Conservation (phyloP, 306 rosid genomes). For the Erythrophleum fordii region DNA sequence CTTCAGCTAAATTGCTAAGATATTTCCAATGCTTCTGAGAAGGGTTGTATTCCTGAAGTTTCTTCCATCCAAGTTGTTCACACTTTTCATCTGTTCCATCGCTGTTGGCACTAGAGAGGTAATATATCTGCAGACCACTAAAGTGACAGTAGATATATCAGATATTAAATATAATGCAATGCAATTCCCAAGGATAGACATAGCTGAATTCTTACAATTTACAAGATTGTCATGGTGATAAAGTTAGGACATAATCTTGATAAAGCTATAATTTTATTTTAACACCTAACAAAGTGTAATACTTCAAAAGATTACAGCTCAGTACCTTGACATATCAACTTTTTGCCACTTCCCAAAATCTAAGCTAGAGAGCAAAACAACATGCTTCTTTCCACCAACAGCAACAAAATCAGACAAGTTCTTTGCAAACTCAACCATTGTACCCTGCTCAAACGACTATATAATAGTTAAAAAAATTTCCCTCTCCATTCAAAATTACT, state of each 20-base stretch:
- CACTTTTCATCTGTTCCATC: conserved; percentile 81
- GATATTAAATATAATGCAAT: conserved; percentile 19
- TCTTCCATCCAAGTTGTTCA: conserved; percentile 82
- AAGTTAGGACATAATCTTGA: conserved; percentile 16
- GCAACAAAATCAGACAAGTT: conserved; percentile 73
- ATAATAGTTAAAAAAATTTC: conserved; percentile 30
- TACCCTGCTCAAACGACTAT: conserved; percentile 60
- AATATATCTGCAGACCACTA: conserved; percentile 87
- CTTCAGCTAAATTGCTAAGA: conserved; percentile 70
- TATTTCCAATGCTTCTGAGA: conserved; percentile 75
- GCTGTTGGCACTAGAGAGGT: conserved; percentile 70
- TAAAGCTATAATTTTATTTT: conserved; percentile 20
- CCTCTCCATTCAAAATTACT: conserved; percentile 12
- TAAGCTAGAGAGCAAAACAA: conserved; percentile 82
- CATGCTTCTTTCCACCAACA: conserved; percentile 72
- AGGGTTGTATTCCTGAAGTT: conserved; percentile 76
- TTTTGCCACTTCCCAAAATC: conserved; percentile 91
- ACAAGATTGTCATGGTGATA: conserved; percentile 13
- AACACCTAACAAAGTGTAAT: background rate
- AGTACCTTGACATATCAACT: conserved; percentile 83
- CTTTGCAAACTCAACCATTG: conserved; percentile 77
- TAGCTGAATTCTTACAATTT: conserved; percentile 18
- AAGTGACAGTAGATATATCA: conserved; percentile 40
- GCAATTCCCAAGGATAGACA: conserved; percentile 20
- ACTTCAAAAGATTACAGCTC: conserved; percentile 19